phyloP scores from a whole-genome alignment of 2,329 filamentous ascomycete genomes.

The Hymenoscyphus albidus region DNA sequence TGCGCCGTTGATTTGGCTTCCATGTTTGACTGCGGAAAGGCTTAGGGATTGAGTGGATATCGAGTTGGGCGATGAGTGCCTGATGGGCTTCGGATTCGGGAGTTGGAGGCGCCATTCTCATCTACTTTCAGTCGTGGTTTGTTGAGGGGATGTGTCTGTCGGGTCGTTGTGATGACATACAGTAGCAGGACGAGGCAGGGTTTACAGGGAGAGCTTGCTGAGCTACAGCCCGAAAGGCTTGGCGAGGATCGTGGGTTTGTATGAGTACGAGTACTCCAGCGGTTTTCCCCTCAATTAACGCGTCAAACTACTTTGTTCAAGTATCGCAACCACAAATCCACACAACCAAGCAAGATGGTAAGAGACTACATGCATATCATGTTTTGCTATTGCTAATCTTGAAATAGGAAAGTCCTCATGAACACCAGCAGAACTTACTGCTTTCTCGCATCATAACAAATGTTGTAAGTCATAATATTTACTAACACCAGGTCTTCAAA shows the following conservation, averaged over 20 bases:
- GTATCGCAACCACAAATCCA: constrained; percentile 1
- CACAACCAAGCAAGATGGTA: constrained; percentile 12
- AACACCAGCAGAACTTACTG: constrained; percentile 92
- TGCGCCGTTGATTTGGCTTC: constrained; percentile 90
- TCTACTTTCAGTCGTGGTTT: not conserved
- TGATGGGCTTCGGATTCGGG: constrained; percentile 63
- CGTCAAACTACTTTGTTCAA: constrained; percentile 14
- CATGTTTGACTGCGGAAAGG: constrained; percentile 86
- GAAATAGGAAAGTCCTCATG: constrained; percentile 83
- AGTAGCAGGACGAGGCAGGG: too few relatives aligned
- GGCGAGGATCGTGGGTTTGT: not conserved
- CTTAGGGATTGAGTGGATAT: constrained; percentile 82
- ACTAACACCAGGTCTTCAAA: not conserved
- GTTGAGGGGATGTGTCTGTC: not conserved
- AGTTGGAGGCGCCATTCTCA: constrained; percentile 30
- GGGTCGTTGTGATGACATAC: not conserved
- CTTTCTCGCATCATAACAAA: constrained; percentile 96
- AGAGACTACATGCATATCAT: not conserved
- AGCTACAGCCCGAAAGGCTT: constrained; percentile 8
- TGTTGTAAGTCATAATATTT: constrained; percentile 62
- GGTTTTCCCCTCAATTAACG: constrained; percentile 8
- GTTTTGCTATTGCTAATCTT: not conserved
- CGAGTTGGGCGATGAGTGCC: constrained; percentile 82
- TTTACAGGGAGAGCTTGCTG: not conserved
- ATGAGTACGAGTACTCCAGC: not conserved